Evolutionary conservation across 176 grass and related monocot species (phyloP), one percentile per base, ranked within the genome.

Genomic region (Thinopyrum elongatum): DNA sequence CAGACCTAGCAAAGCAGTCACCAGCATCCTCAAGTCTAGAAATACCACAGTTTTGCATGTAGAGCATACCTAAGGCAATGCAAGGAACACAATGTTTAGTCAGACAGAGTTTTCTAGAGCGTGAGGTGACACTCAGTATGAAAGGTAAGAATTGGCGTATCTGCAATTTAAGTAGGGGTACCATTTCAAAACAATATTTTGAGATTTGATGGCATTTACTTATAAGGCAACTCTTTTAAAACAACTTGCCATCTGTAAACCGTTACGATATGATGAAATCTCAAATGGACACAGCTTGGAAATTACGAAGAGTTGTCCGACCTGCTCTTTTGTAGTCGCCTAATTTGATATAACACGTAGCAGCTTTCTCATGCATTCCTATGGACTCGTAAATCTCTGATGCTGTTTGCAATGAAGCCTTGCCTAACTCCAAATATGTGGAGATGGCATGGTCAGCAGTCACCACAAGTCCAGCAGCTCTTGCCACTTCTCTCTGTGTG

Each of bases 371-470:
- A 82, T 84, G 51, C 87, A 86, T 98, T 78, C 46, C 74, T 79
- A 98, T 98, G 17, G 87, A 84, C 68, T 91, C 93, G 57, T 92
- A 98, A 30, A 95, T 86, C 42, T 98, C 93, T 28, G 89, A 94
- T 51, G 93, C 95, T 36, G 93, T 91, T 27, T 75, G 80, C 26
- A 98, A 60, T 5, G 76, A 79, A 70, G 82, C 77, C 16, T 80
- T 42, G 10, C 88, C 88, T 86, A 87, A 84, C 17, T 86, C 84
- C 16, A 33, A 84, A 77, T 97, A 90, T 65, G 74, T 76, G 17
- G 82, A 66, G 70, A 87, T 93, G n/a, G 87, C 34, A 49, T 55
- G 92, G 7, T 97, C 95, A 70, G 90, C 92, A 38, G 64, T 86
- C 21, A 84, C 79, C 38, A 91, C 27, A 63, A 97, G 92, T 22